Evolutionary conservation across 441 rosid species (phyloP).

Genomic region (Kokia cookei): DNA sequence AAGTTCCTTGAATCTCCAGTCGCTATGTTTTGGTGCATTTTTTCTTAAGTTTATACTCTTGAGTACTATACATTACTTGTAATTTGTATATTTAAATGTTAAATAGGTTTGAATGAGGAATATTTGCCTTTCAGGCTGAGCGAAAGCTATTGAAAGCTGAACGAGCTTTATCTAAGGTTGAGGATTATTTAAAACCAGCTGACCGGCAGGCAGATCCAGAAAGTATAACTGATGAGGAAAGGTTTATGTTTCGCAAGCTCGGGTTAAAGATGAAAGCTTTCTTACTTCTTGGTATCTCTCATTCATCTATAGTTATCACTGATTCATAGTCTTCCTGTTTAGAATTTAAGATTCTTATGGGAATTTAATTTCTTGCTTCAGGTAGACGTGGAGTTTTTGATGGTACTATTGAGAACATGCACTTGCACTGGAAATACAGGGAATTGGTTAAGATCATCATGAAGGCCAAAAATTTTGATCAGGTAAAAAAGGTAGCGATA

Average conservation of each 20-base stretch:
- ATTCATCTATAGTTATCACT: not conserved
- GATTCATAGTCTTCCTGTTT: not conserved
- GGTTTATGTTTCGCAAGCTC: slow-evolving; percentile 97
- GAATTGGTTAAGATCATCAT: slow-evolving; percentile 81
- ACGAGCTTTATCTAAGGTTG: slow-evolving; percentile 69
- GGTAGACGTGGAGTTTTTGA: slow-evolving; percentile 95
- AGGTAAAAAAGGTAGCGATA: slow-evolving; percentile 74
- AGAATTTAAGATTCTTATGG: slow-evolving; percentile 11
- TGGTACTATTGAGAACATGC: slow-evolving; percentile 98
- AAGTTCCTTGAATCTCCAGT: slow-evolving; percentile 31
- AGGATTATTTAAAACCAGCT: slow-evolving; percentile 62
- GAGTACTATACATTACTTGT: not conserved
- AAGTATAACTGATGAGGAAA: slow-evolving; percentile 87
- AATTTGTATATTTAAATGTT: not conserved
- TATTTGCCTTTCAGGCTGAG: slow-evolving; percentile 53
- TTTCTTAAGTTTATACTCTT: not conserved
- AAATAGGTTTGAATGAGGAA: not conserved
- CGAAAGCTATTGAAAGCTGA: slow-evolving; percentile 71
- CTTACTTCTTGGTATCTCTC: slow-evolving; percentile 71
- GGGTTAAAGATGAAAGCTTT: slow-evolving; percentile 95
- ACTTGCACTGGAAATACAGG: slow-evolving; percentile 95
- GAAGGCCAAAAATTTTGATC: slow-evolving; percentile 69
- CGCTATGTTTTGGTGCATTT: not conserved
- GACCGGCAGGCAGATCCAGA: slow-evolving; percentile 64
- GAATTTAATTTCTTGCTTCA: slow-evolving; percentile 30